Conservation (phyloP, 371 early-diverging fungal species). For the Mortierella sp. region DNA sequence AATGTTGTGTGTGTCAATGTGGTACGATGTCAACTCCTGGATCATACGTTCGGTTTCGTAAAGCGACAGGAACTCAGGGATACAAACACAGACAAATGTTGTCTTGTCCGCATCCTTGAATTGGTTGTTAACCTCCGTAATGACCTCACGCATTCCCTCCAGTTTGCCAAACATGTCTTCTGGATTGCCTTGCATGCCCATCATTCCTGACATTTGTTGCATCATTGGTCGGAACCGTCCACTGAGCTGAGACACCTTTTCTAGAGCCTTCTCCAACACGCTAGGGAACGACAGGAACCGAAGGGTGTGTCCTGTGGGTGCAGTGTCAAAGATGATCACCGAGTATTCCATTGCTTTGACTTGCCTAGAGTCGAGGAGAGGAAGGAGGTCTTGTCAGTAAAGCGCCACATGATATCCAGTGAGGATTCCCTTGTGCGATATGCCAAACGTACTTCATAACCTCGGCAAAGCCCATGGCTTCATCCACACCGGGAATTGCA, state of each 20-base stretch:
- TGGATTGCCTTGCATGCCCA: slow-evolving; percentile 90
- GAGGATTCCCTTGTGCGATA: not conserved
- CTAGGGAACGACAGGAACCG: slow-evolving; percentile 98
- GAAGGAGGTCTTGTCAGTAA: too few relatives aligned
- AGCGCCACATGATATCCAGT: too few relatives aligned
- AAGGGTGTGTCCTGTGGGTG: slow-evolving; percentile 99
- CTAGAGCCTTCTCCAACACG: slow-evolving; percentile 95
- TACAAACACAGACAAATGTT: slow-evolving; percentile 98
- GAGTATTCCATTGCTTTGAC: slow-evolving; percentile 98
- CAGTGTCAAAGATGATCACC: slow-evolving; percentile 98
- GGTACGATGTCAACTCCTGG: slow-evolving; percentile 95
- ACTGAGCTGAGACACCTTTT: slow-evolving; percentile 92
- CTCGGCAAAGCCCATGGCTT: slow-evolving; percentile 99
- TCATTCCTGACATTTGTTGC: slow-evolving; percentile 97
- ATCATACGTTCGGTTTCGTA: slow-evolving; percentile 99
- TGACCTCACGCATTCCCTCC: slow-evolving; percentile 92
- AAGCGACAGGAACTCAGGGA: slow-evolving; percentile 97
- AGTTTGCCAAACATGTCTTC: slow-evolving; percentile 96
- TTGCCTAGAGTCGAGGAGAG: too few relatives aligned
- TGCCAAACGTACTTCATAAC: slow-evolving; percentile 89
- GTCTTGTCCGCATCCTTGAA: slow-evolving; percentile 97
- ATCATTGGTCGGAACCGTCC: slow-evolving; percentile 96
- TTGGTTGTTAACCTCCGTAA: slow-evolving; percentile 96
- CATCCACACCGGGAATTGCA: slow-evolving; percentile 98
- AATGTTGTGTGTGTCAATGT: slow-evolving; percentile 99